These are phyloP conservation scores for Acanthamoeba culbertsoni DNA, from an alignment of 208 protist genomes.

Conservation along the genomic window DNA sequence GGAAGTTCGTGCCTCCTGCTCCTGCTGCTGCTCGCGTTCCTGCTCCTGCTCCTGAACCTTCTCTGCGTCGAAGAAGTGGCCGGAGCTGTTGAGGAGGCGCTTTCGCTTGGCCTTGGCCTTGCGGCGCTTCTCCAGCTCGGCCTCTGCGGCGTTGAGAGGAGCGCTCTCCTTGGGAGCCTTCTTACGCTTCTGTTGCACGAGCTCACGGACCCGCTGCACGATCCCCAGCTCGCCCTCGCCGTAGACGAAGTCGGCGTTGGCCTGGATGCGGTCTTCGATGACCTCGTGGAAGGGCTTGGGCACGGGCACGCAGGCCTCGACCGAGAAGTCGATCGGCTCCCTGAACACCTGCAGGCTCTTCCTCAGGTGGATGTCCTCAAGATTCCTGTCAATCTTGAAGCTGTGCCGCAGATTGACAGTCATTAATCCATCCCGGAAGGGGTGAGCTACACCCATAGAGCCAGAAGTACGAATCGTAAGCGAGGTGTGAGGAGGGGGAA, in stretches of 20 bases:
- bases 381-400: not conserved
- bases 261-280: constrained; percentile 52
- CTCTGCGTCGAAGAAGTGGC: constrained; percentile 71
- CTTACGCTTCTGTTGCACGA: constrained; percentile 59
- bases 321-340: constrained; percentile 67
- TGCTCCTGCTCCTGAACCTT: constrained; percentile 77
- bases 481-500: not conserved
- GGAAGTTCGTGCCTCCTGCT: constrained; percentile 12
- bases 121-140: constrained; percentile 68
- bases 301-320: constrained; percentile 62
- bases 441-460: no score
- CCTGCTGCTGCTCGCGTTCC: constrained; percentile 78
- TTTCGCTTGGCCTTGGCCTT: constrained; percentile 51
- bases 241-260: constrained; percentile 49
- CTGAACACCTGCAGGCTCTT: constrained; percentile 65
- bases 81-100: constrained; percentile 53
- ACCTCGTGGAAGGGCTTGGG: constrained; percentile 53
- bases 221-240: constrained; percentile 53
- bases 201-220: constrained; percentile 27
- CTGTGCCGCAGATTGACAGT: not conserved
- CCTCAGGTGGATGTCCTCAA: constrained; percentile 42
- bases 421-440: no score
- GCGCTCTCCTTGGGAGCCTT: constrained; percentile 1
- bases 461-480: not conserved
- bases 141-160: not conserved